A percentile compares a stretch with the other conserved stretches of the same genome.
These are phyloP conservation scores for Globisporangium orthogonon DNA, from an alignment of 352 stramenopile species.

Conservation along the genomic window DNA sequence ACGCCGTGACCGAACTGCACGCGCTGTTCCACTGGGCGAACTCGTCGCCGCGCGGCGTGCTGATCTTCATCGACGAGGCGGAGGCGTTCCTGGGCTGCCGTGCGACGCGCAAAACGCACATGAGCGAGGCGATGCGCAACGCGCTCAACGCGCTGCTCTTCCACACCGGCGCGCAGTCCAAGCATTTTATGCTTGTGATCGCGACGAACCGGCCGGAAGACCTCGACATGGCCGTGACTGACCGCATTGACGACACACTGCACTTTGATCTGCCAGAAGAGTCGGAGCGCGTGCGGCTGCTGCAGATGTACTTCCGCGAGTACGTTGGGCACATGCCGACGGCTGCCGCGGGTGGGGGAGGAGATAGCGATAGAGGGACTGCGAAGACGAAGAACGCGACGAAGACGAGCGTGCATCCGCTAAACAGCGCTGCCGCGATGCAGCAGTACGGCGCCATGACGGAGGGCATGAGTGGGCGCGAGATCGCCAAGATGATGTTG, in stretches of 20 bases:
- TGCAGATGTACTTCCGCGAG: conserved; percentile 69
- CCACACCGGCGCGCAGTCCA: conserved; percentile 66
- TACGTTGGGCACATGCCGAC: conserved; percentile 33
- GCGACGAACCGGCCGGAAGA: conserved; percentile 82
- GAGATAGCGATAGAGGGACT: background rate
- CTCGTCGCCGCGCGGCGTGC: conserved; percentile 52
- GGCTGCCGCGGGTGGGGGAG: background rate
- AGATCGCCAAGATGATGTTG: conserved; percentile 87
- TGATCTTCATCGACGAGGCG: conserved; percentile 89
- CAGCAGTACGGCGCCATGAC: conserved; percentile 48
- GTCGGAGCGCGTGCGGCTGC: conserved; percentile 47
- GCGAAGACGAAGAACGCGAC: background rate
- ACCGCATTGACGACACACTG: conserved; percentile 81
- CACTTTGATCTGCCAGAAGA: conserved; percentile 69
- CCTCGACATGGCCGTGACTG: conserved; percentile 67
- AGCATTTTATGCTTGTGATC: conserved; percentile 77
- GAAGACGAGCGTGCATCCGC: conserved; percentile 1
- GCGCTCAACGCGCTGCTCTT: conserved; percentile 81
- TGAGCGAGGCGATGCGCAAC: conserved; percentile 80
- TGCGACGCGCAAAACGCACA: conserved; percentile 71
- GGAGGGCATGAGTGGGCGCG: conserved; percentile 73
- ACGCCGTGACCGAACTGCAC: conserved; percentile 78
- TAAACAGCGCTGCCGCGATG: conserved; percentile 18
- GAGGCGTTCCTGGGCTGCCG: conserved; percentile 73
- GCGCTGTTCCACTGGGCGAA: conserved; percentile 81